phyloP scores from a whole-genome alignment of 352 stramenopile genomes.

The Phytophthora syringae region DNA sequence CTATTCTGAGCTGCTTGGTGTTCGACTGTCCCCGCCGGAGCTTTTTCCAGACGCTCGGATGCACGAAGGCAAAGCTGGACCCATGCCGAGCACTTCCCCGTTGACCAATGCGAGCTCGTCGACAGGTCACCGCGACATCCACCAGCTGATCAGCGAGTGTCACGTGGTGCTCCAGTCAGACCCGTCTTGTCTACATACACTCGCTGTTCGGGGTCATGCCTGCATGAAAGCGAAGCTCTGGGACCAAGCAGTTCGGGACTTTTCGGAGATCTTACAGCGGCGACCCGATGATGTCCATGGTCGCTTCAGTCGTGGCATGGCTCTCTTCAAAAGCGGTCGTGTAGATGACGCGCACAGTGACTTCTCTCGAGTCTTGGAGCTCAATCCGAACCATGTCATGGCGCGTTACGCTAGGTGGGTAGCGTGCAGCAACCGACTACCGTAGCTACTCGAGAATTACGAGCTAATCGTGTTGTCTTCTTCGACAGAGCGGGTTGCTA shows the following conservation, averaged over 20 bases:
- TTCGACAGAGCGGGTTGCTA: slow-evolving; percentile 75
- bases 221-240: slow-evolving; percentile 80
- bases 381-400: slow-evolving; percentile 83
- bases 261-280: slow-evolving; percentile 52
- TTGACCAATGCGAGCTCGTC: slow-evolving; percentile 11
- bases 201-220: slow-evolving; percentile 65
- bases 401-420: slow-evolving; percentile 65
- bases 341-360: slow-evolving; percentile 67
- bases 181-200: slow-evolving; percentile 63
- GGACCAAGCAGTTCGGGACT: slow-evolving; percentile 59
- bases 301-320: slow-evolving; percentile 79
- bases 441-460: too few relatives aligned
- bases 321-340: slow-evolving; percentile 58
- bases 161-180: slow-evolving; percentile 45
- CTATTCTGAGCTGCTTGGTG: slow-evolving; percentile 21
- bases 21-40: slow-evolving; percentile 8
- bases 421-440: neutral
- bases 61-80: too few relatives aligned
- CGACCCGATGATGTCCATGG: slow-evolving; percentile 67
- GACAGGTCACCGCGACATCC: slow-evolving; percentile 51
- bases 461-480: too few relatives aligned
- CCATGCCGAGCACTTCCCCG: slow-evolving; percentile 2
- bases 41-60: slow-evolving; percentile 8
- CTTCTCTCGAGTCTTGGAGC: slow-evolving; percentile 66
- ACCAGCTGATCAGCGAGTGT: slow-evolving; percentile 64